Conservation (phyloP, 495 filamentous ascomycete genomes). For the Neurospora sp. region DNA sequence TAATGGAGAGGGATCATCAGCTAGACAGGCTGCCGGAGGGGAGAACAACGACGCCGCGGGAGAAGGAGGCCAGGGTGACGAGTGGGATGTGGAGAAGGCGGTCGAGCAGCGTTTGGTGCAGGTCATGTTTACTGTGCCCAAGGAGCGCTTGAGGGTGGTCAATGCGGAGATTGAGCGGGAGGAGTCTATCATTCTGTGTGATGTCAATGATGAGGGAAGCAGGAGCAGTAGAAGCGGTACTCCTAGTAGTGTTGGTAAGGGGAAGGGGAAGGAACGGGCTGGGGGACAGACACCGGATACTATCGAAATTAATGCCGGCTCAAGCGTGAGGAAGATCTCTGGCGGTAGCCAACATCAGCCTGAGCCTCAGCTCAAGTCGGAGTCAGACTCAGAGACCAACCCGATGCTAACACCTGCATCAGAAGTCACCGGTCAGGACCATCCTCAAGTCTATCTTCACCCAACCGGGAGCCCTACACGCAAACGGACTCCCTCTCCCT, state of each 20-base stretch:
- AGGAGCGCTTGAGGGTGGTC: slow-evolving; percentile 73
- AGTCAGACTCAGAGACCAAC: not conserved
- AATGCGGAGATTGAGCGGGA: slow-evolving; percentile 52
- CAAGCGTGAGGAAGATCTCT: not conserved
- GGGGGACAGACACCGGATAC: not conserved
- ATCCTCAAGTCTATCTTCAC: not conserved
- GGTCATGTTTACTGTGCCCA: slow-evolving; percentile 88
- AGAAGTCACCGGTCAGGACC: not conserved
- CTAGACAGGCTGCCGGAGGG: not conserved
- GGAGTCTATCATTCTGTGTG: slow-evolving; percentile 12
- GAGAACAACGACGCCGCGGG: not conserved
- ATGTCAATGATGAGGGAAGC: not conserved
- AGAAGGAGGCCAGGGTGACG: slow-evolving; percentile 30
- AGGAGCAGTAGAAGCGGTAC: not conserved
- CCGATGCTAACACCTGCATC: not conserved
- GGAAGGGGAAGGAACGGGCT: not conserved
- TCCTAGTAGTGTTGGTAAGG: not conserved
- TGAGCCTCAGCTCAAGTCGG: not conserved
- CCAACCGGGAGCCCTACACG: not conserved
- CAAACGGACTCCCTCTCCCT: not conserved
- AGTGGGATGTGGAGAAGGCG: slow-evolving; percentile 86
- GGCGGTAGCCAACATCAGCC: not conserved
- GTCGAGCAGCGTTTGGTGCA: slow-evolving; percentile 75
- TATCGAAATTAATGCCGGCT: not conserved
- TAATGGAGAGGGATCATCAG: not conserved